These are phyloP conservation scores for Musa schizocarpa DNA, from an alignment of 176 grass and related monocot genomes.

Conservation along the genomic window DNA sequence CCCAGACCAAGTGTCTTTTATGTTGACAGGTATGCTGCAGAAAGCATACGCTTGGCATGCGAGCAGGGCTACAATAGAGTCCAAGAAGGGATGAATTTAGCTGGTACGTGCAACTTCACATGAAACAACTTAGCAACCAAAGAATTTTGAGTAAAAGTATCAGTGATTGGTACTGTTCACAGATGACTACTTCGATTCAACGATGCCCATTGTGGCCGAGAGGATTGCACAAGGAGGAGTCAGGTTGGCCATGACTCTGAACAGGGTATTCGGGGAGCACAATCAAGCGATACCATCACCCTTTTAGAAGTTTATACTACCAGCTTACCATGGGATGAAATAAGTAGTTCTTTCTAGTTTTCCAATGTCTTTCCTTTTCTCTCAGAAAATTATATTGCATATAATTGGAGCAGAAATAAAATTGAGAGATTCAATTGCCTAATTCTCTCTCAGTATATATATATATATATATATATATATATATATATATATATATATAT, in stretches of 20 bases:
- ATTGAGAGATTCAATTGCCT: too few relatives aligned
- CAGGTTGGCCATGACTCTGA: conserved; percentile 74
- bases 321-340: not conserved
- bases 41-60: conserved; percentile 80
- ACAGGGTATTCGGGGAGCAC: conserved; percentile 49
- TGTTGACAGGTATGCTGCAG: conserved; percentile 51
- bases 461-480: too few relatives aligned
- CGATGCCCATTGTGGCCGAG: conserved; percentile 54
- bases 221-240: conserved; percentile 78
- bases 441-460: too few relatives aligned
- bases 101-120: conserved; percentile 27
- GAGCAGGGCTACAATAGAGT: conserved; percentile 57
- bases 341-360: too few relatives aligned
- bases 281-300: conserved; percentile 16
- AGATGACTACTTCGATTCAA: conserved; percentile 67
- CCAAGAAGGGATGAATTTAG: conserved; percentile 38
- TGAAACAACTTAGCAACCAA: not conserved
- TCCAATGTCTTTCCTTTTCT: too few relatives aligned
- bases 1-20: not conserved
- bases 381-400: too few relatives aligned
- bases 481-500: too few relatives aligned
- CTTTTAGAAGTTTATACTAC: not conserved
- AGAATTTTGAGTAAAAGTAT: not conserved
- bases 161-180: not conserved
- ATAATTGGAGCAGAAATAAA: too few relatives aligned